Base-by-base conservation (phyloP, 768 basidiomycete species). In the Tylopilus subfusipes region DNA sequence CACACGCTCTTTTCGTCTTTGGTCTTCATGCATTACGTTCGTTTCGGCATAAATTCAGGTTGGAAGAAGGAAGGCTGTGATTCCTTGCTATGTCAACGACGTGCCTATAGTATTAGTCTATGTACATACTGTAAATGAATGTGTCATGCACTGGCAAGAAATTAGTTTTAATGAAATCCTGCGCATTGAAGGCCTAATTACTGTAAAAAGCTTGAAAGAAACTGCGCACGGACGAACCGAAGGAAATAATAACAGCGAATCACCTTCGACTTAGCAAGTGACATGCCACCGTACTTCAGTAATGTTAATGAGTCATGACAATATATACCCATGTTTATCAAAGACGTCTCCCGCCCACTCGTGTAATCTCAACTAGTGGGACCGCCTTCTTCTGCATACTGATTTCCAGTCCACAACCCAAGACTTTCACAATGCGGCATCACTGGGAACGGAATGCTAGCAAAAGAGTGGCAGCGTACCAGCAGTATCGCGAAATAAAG, bases 121-220 rank as follows among this genome's bases (percentile, higher is more conserved):
- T 47, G 29, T n/a, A n/a, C n/a, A n/a, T n/a, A n/a, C n/a, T n/a
- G n/a, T 34, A 31, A 55, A 51, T 40, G 52, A 57, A 50, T 53
- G 43, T 50, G 39, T 53, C 48, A 48, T 50, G 14, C 16, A 16
- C 5, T 18, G 16, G 34, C 34, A 36, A 62, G n/a, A n/a, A n/a
- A n/a, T n/a, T n/a, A n/a, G n/a, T n/a, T n/a, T n/a, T n/a, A n/a
- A n/a, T 38, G 21, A 24, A 52, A 39, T 40, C 4, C 27, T 19
- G 52, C 52, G 31, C 52, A 42, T 50, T 18, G 57, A 46, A 55
- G 31, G 25, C 27, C 40, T 40, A 33, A 43, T 27, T 27, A 45
- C n/a, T n/a, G n/a, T n/a, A 48, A 25, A 14, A 16, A 39, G 7
- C 9, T 21, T 19, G 19, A 9, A 24, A 42, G 21, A 24, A 18